Evolutionary conservation across 176 grass and related monocot genomes (phyloP).

Genomic region (Eragrostis curvula): DNA sequence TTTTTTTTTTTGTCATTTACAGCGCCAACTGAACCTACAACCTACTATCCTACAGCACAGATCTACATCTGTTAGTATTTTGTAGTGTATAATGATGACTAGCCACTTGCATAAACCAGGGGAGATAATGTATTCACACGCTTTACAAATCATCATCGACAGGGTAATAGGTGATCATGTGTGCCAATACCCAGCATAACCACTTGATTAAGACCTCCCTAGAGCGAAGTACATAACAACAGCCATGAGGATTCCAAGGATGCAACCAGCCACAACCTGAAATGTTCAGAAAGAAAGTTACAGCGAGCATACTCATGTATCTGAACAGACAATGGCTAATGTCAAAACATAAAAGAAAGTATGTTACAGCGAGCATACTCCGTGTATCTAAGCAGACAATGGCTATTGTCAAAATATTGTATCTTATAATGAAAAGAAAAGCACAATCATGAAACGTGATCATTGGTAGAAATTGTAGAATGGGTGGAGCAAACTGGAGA

Average conservation of each 20-base stretch:
- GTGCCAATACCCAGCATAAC: neutral
- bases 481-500: neutral
- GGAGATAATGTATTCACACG: constrained; percentile 1
- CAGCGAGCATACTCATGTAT: neutral
- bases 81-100: constrained; percentile 1
- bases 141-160: constrained; percentile 21
- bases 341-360: neutral
- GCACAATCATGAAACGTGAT: neutral
- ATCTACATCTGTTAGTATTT: constrained; percentile 21
- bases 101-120: constrained; percentile 19
- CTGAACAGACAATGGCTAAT: neutral
- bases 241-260: constrained; percentile 69
- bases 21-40: constrained; percentile 20
- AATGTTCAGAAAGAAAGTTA: constrained; percentile 19
- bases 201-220: constrained; percentile 23
- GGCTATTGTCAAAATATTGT: neutral
- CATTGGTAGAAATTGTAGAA: neutral
- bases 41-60: constrained; percentile 10
- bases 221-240: constrained; percentile 54
- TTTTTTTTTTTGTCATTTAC: constrained; percentile 29
- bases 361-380: neutral
- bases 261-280: constrained; percentile 82
- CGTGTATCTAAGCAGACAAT: neutral
- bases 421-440: neutral
- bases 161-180: constrained; percentile 19